Percentiles rank a stretch among this genome's conserved stretches.
These are phyloP conservation scores for Syzygium aqueum DNA, from an alignment of 345 rosid species.

Conservation along the genomic window DNA sequence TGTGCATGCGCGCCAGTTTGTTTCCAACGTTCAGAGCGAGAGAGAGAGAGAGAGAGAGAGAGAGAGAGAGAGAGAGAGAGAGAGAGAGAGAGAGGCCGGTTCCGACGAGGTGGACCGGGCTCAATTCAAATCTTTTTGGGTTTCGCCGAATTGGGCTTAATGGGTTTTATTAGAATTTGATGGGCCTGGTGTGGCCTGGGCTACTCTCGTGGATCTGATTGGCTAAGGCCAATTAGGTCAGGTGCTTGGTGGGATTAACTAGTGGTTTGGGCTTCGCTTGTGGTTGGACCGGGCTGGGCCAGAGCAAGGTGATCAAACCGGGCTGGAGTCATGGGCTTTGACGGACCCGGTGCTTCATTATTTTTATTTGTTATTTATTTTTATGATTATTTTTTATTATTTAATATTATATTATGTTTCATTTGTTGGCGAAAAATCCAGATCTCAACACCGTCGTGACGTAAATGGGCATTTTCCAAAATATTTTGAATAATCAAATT, in stretches of 20 bases:
- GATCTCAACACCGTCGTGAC: too few species aligned
- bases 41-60: neutral
- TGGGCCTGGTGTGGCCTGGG: neutral
- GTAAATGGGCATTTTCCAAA: too few species aligned
- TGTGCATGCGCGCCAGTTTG: neutral
- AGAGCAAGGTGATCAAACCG: too few species aligned
- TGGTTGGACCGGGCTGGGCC: neutral
- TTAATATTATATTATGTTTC: neutral
- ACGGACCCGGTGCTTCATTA: too few species aligned
- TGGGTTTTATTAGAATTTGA: too few species aligned
- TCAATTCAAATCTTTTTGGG: neutral
- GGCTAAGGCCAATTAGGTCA: neutral
- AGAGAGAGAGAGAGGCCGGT: too few species aligned
- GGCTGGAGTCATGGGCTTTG: too few species aligned
- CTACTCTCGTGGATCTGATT: neutral
- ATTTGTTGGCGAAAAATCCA: neutral
- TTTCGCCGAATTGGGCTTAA: neutral
- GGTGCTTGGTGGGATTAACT: accelerated
- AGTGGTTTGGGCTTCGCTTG: neutral
- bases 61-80: neutral
- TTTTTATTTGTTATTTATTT: too few species aligned
- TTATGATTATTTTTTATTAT: too few species aligned
- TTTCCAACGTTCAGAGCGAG: neutral
- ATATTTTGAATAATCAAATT: too few species aligned
- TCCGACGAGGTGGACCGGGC: neutral